Base-by-base conservation (phyloP, 1,284 basidiomycete genomes). In the Pisolithus thermaeus region DNA sequence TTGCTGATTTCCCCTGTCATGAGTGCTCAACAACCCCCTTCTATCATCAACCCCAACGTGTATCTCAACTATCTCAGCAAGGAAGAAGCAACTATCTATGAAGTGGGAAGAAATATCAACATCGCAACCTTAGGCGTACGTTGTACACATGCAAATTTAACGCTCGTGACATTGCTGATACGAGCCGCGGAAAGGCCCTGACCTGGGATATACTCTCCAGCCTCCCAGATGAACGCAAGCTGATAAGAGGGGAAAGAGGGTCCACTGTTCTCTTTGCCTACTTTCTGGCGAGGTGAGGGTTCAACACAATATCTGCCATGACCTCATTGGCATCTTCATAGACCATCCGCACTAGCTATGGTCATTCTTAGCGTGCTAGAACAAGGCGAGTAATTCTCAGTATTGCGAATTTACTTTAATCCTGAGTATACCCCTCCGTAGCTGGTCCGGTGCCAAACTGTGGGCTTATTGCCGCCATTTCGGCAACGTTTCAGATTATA, bases 41-140 rank as follows among this genome's bases (percentile, higher is more conserved):
- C 27, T 23, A 52, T 60, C 47, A 49, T 62, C 46, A 64, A 64
- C 20, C 59, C 62, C 14, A 35, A 35, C 3, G 45, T 60, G 25
- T 63, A 65, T 47, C 62, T 65, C 43, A 65, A 56, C 36, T 66
- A 66, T 50, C 62, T 63, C 38, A 35, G 48, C 22, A 57, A 61
- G 8, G 7, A 35, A 7, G 20, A 44, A 38, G 64, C 64, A 38
- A 46, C 18, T 23, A 41, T 60, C 27, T 65, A 65, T 38, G 62
- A 63, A 40, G 12, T 23, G 39, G 38, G 50, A 47, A 64, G 58
- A 48, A 16, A 63, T 46, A 16, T 61, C 23, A 52, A 40, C 47
- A 40, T 65, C 28, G 61, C 51, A 9, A 58, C 59, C 16, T 40
- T 66, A 37, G 63, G 64, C 52, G 63, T 63, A 54, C 16, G 23